Base-by-base conservation (phyloP, 1,284 basidiomycete genomes). In the Tremellales sp. region DNA sequence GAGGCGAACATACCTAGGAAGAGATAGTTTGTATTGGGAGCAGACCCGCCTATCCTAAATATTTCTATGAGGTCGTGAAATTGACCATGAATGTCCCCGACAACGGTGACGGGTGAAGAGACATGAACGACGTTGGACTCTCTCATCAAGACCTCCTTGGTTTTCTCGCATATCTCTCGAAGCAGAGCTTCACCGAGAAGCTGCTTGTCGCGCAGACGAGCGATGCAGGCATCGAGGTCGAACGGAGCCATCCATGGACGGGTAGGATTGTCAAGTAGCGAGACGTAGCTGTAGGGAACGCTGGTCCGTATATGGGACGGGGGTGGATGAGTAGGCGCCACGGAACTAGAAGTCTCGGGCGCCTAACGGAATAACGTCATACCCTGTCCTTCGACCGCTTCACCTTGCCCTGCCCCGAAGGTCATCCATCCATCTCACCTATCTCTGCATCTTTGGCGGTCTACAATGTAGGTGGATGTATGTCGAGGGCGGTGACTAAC, bases 31-130 rank as follows among this genome's bases (percentile, higher is more conserved):
- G 94, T 98, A 65, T 93, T 80, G 3, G 94, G 94, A 3, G 90
- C 89, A 63, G 91, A 90, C 31, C 94, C 94, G 40, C 95, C 94
- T 79, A 98, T 98, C 41, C 93, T 81, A 66, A 98, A 98, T 69
- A 98, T 97, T 75, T 98, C 94, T 68, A 98, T 87, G 60, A 98
- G 80, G 77, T 99, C 95, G 77, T 98, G 95, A 75, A 98, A 99
- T 80, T 99, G 94, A 14, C 68, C 94, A 73, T 99, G 94, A 46
- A 99, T 98, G 71, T 99, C 95, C 45, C 95, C 95, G 25, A 98
- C 94, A 25, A 99, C 95, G 1, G 95, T 98, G 36, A 99, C 92
- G n/a, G 95, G 95, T 1, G 93, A 87, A 53, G 84, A 86, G 60
- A 99, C 88, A 67, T 98, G 95, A 12, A 98, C 92, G 49, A 99